Conservation (phyloP, 2,329 filamentous ascomycete species). For the Trichophyton equinum region DNA sequence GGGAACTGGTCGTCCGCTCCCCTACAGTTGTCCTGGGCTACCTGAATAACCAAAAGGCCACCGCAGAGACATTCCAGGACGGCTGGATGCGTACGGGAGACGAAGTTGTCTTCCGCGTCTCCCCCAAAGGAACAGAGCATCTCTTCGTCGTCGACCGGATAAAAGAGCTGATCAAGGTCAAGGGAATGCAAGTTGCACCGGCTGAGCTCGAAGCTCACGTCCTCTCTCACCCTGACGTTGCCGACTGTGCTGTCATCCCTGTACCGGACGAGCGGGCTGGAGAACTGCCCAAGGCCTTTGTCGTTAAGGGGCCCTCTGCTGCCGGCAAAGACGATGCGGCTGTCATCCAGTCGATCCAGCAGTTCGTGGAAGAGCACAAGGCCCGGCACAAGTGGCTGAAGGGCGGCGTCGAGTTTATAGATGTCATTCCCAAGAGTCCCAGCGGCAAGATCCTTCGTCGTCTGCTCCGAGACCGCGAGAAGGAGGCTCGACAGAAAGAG, state of each 20-base stretch:
- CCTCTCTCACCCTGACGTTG: slow-evolving; percentile 60
- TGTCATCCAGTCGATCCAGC: slow-evolving; percentile 40
- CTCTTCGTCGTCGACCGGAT: slow-evolving; percentile 74
- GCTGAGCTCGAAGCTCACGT: slow-evolving; percentile 73
- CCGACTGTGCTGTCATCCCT: slow-evolving; percentile 67
- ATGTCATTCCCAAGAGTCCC: slow-evolving; percentile 48
- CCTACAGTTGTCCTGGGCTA: slow-evolving; percentile 73
- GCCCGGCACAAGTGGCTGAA: slow-evolving; percentile 50
- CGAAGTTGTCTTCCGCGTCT: slow-evolving; percentile 57
- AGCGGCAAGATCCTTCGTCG: slow-evolving; percentile 52
- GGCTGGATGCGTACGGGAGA: slow-evolving; percentile 80
- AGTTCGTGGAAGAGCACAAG: slow-evolving; percentile 49
- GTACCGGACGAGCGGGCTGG: slow-evolving; percentile 52
- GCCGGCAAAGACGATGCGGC: slow-evolving; percentile 39
- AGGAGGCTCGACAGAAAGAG: slow-evolving; percentile 49
- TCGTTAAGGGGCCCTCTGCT: slow-evolving; percentile 45
- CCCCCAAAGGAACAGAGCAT: slow-evolving; percentile 60
- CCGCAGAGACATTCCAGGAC: slow-evolving; percentile 65
- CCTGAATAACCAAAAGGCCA: slow-evolving; percentile 73
- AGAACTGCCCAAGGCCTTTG: slow-evolving; percentile 52
- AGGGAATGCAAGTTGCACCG: slow-evolving; percentile 71
- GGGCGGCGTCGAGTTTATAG: slow-evolving; percentile 47
- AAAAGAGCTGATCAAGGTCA: slow-evolving; percentile 67
- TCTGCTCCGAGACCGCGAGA: slow-evolving; percentile 61
- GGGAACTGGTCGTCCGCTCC: slow-evolving; percentile 67